These are phyloP conservation scores for Herpotrichia juniperi DNA, from an alignment of 2,329 filamentous ascomycete species.

Conservation along the genomic window DNA sequence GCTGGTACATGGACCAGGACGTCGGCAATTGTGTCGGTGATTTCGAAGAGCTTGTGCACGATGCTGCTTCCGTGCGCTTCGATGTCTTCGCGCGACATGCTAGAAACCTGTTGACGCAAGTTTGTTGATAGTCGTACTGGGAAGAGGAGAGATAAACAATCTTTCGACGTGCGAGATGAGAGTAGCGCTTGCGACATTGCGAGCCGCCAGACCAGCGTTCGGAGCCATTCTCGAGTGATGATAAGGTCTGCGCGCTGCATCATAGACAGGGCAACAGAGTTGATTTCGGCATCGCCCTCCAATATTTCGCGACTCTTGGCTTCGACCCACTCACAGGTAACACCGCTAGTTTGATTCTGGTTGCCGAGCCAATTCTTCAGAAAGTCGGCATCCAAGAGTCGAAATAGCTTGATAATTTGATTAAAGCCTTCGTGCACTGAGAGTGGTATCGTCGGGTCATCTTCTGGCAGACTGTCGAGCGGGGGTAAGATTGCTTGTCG, in stretches of 20 bases:
- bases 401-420: slow-evolving; percentile 54
- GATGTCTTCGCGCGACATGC: slow-evolving; percentile 54
- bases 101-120: slow-evolving; percentile 50
- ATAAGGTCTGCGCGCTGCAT: slow-evolving; percentile 58
- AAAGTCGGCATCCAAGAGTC: slow-evolving; percentile 52
- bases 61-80: slow-evolving; percentile 63
- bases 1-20: slow-evolving; percentile 60
- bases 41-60: slow-evolving; percentile 65
- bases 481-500: slow-evolving; percentile 51
- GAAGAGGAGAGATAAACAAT: slow-evolving; percentile 51
- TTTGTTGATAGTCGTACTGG: slow-evolving; percentile 53
- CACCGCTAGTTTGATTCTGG: slow-evolving; percentile 27
- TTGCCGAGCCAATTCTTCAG: slow-evolving; percentile 53
- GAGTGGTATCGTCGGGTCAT: slow-evolving; percentile 47
- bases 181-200: slow-evolving; percentile 56
- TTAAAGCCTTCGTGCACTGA: slow-evolving; percentile 52
- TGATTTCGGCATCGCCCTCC: slow-evolving; percentile 42
- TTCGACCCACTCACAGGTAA: slow-evolving; percentile 53
- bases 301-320: slow-evolving; percentile 53
- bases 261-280: slow-evolving; percentile 47
- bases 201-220: slow-evolving; percentile 57
- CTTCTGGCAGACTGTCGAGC: slow-evolving; percentile 46
- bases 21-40: slow-evolving; percentile 65
- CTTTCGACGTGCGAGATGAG: slow-evolving; percentile 45
- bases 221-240: slow-evolving; percentile 57